Percentiles rank a stretch among this genome's conserved stretches.
Conservation (phyloP, 306 rosid genomes). For the Lupinus albus region DNA sequence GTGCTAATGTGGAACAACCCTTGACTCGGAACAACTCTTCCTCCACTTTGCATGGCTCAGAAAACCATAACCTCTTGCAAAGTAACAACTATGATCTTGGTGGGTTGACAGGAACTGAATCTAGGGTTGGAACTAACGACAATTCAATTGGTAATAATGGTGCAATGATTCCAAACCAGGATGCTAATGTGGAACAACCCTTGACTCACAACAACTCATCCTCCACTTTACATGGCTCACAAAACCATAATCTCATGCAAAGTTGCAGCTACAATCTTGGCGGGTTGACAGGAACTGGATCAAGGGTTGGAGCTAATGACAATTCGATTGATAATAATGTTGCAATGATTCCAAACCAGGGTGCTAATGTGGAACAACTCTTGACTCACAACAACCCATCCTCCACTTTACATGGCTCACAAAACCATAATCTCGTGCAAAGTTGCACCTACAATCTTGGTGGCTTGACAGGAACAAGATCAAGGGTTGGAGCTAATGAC, state of each 20-base stretch:
- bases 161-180: not conserved
- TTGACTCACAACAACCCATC: too few relatives aligned
- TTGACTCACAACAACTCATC: too few relatives aligned
- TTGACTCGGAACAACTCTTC: too few relatives aligned
- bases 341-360: not conserved
- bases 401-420: too few relatives aligned
- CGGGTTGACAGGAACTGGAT: not conserved
- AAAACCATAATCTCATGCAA: not conserved
- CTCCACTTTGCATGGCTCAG: too few relatives aligned
- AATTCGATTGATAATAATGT: not conserved
- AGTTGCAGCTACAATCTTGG: conserved; percentile 3
- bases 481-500: not conserved
- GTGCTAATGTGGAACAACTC: not conserved
- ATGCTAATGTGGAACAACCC: not conserved
- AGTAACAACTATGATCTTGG: conserved; percentile 5
- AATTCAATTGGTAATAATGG: not conserved
- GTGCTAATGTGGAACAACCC: not conserved
- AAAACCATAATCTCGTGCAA: not conserved
- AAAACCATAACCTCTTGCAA: not conserved
- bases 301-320: not conserved
- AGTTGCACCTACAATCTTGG: conserved; percentile 4
- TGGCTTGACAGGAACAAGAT: not conserved
- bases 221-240: too few relatives aligned
- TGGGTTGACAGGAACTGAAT: not conserved
- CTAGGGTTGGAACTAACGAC: not conserved